A percentile compares a stretch with the other conserved stretches of the same genome.
Conservation (phyloP, 2,329 filamentous ascomycete species). For the Pestalotiopsis sp. region DNA sequence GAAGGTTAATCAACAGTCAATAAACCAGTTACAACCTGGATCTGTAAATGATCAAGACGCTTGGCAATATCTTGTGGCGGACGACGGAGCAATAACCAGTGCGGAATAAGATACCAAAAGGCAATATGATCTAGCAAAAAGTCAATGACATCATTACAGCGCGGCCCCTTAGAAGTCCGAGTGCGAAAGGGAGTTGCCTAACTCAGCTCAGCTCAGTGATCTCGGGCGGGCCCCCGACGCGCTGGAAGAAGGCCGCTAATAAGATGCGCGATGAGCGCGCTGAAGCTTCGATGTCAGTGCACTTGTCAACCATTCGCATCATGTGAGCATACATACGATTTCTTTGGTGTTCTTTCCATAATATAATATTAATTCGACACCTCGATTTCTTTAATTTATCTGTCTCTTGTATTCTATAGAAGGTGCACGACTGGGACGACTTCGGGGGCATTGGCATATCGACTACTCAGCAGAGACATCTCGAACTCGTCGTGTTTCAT, state of each 20-base stretch:
- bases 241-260: neutral
- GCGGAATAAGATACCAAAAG: no score
- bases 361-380: neutral
- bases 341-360: neutral
- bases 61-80: no score
- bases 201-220: neutral
- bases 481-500: neutral
- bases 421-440: neutral
- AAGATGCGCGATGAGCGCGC: neutral
- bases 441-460: no score
- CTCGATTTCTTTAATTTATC: neutral
- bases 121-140: no score
- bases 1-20: no score
- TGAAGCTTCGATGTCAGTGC: neutral
- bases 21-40: no score
- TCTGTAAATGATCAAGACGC: no score
- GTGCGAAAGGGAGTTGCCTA: no score
- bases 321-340: neutral
- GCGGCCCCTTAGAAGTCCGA: no score
- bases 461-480: neutral
- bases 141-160: no score
- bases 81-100: no score
- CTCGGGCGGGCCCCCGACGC: neutral
- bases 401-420: neutral
- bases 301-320: neutral